These are phyloP conservation scores for Hyphopichia wangnamkhiaoensis DNA, from an alignment of 1,139 yeast species.

Conservation along the genomic window DNA sequence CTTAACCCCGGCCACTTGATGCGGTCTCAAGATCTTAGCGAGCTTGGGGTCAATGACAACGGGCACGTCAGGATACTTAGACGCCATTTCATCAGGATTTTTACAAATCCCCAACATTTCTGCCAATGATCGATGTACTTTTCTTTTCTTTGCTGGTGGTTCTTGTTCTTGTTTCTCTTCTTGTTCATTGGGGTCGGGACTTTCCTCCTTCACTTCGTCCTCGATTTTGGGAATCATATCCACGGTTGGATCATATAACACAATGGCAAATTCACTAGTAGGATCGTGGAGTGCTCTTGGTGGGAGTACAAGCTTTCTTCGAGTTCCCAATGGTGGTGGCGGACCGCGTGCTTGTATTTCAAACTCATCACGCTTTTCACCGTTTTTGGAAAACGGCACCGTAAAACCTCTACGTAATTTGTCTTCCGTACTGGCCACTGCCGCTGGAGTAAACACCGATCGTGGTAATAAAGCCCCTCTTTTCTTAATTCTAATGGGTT, in stretches of 20 bases:
- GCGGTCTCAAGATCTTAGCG: slow-evolving; percentile 86
- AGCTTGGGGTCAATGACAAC: slow-evolving; percentile 93
- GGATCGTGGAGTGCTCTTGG: slow-evolving; percentile 96
- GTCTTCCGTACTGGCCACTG: slow-evolving; percentile 28
- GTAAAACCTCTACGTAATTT: slow-evolving; percentile 44
- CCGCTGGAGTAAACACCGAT: slow-evolving; percentile 31
- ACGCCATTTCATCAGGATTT: slow-evolving; percentile 48
- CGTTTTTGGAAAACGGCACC: slow-evolving; percentile 50
- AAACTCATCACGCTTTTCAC: slow-evolving; percentile 22
- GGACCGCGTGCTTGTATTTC: slow-evolving; percentile 33
- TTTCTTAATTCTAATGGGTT: slow-evolving; percentile 26
- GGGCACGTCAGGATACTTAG: slow-evolving; percentile 79
- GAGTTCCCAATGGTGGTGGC: slow-evolving; percentile 82
- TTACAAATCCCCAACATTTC: slow-evolving; percentile 77
- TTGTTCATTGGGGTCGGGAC: slow-evolving; percentile 17
- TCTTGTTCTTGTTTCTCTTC: slow-evolving; percentile 19
- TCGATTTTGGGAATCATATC: slow-evolving; percentile 57
- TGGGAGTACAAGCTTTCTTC: slow-evolving; percentile 65
- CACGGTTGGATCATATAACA: slow-evolving; percentile 90
- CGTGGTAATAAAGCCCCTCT: slow-evolving; percentile 56
- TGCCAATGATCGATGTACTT: slow-evolving; percentile 66
- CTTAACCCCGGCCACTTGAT: slow-evolving; percentile 94
- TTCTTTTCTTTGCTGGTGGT: slow-evolving; percentile 30
- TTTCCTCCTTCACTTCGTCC: slow-evolving; percentile 37
- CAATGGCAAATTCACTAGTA: slow-evolving; percentile 88